phyloP scores from a whole-genome alignment of 495 filamentous ascomycete genomes.

The Talaromyces adpressus region DNA sequence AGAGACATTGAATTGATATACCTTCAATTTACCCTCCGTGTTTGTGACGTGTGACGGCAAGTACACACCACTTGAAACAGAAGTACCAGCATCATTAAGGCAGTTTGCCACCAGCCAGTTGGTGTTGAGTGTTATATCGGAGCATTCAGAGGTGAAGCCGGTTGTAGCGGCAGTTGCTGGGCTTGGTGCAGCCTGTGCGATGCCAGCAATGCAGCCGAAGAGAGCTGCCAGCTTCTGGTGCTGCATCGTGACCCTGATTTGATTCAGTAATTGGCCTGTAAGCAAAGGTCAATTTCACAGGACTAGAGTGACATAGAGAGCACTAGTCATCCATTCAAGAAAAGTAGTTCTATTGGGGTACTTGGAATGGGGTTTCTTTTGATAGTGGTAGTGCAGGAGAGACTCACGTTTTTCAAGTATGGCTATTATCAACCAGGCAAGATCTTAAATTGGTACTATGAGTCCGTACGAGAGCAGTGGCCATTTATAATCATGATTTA shows the following conservation, averaged over 20 bases:
- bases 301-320: not conserved
- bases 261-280: not conserved
- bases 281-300: not conserved
- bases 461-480: not conserved
- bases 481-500: not conserved
- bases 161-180: not conserved
- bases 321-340: too few relatives aligned
- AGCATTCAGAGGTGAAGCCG: not conserved
- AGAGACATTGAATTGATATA: not conserved
- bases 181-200: not conserved
- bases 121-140: slow-evolving; percentile 1
- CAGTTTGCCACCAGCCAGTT: slow-evolving; percentile 1
- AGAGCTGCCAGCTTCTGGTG: not conserved
- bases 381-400: too few relatives aligned
- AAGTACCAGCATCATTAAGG: not conserved
- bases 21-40: not conserved
- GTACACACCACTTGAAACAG: not conserved
- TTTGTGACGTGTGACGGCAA: not conserved
- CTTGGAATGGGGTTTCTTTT: not conserved
- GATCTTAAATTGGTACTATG: not conserved
- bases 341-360: not conserved
- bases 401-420: not conserved
- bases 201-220: not conserved
- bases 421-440: not conserved
- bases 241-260: not conserved